phyloP scores from a whole-genome alignment of 169 alveolate species.

The Neospora caninum region DNA sequence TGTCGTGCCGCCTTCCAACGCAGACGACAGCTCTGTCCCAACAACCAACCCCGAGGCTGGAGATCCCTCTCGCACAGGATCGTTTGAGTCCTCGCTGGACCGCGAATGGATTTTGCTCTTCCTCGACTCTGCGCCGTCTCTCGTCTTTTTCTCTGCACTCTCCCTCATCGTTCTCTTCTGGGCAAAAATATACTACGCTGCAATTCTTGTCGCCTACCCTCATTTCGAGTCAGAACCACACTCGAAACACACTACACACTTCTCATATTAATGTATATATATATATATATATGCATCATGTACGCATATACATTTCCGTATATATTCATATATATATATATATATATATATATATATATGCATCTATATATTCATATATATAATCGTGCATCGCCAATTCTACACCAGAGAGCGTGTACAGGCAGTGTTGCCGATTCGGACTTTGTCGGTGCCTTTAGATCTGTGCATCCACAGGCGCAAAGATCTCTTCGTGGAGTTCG shows the following conservation, averaged over 20 bases:
- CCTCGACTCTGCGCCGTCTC: constrained; percentile 53
- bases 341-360: too few relatives aligned
- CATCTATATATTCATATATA: too few relatives aligned
- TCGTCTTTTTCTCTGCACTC: constrained; percentile 51
- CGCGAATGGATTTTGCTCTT: constrained; percentile 51
- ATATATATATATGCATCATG: not conserved
- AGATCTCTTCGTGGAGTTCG: too few relatives aligned
- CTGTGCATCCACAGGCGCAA: too few relatives aligned
- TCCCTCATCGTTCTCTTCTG: constrained; percentile 61
- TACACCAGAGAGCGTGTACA: too few relatives aligned
- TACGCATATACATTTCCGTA: not conserved
- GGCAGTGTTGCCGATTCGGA: too few relatives aligned
- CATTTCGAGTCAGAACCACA: constrained; percentile 2
- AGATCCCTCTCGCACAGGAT: not conserved
- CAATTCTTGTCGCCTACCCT: constrained; percentile 56
- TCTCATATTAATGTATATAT: not conserved
- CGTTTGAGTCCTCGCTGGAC: constrained; percentile 53
- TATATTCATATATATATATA: too few relatives aligned
- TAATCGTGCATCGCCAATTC: too few relatives aligned
- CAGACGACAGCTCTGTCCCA: not conserved
- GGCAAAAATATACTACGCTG: constrained; percentile 65
- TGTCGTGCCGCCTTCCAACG: not conserved
- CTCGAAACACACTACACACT: not conserved
- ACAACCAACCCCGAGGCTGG: not conserved
- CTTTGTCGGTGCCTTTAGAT: too few relatives aligned